Base-by-base conservation (phyloP, 108 stramenopile species). In the Nitzschia sp. region DNA sequence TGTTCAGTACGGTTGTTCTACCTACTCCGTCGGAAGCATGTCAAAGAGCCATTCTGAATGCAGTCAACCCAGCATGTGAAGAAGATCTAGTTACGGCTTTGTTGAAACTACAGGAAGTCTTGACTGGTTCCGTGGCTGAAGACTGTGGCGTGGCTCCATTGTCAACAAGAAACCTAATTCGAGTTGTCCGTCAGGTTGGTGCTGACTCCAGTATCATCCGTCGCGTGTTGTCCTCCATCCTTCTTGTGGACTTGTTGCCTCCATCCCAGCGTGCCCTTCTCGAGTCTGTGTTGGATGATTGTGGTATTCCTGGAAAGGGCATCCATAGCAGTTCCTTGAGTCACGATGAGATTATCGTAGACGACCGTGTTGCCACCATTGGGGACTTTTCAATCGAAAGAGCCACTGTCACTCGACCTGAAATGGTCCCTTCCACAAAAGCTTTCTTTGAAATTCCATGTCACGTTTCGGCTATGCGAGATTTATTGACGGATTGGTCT, bases 371-470 rank as follows among this genome's bases (percentile, higher is more conserved):
- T 10, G 58, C 43, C 7, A 44, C 46, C 21, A 77, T 83, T 20
- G 82, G 82, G 53, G 70, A 76, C 15, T 70, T 80, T 3, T 10
- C 24, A 7, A 56, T 75, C 12, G 39, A 67, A 21, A n/a, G 71
- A 17, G 24, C 39, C 29, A n/a, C 2, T 40, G 72, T 65, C 7
- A 48, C 26, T 19, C 44, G 66, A 24, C 79, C 72, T 17, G 72
- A 77, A 21, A 73, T 87, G 54, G 83, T 87, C 6, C 86, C 86
- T 22, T 39, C 46, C 41, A 71, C 81, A 0, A 50, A 57, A 8
- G 83, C 80, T 70, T 58, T 58, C 37, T 66, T 78, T 51, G 80
- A 80, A 65, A 86, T 74, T 65, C 70, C 83, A 25, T 42, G 54
- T 53, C 86, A 88, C 63, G 41, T 57, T 6, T 9, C 21, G 1